These are phyloP conservation scores for Malassezia brasiliensis DNA, from an alignment of 1,284 basidiomycete genomes.

Conservation along the genomic window DNA sequence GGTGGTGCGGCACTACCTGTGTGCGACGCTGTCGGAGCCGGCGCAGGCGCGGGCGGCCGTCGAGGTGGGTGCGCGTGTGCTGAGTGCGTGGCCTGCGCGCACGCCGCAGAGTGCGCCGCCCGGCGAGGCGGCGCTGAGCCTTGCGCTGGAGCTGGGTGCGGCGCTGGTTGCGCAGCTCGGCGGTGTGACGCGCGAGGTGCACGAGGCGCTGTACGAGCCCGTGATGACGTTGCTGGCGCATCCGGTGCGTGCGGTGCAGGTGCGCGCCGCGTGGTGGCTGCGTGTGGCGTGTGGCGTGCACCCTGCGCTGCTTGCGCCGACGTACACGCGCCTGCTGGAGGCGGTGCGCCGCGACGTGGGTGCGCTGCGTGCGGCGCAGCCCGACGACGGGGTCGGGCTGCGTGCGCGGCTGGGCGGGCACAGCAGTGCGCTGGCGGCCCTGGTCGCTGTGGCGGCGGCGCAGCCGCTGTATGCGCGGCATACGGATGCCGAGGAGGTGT, in stretches of 20 bases:
- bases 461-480: constrained; percentile 89
- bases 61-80: constrained; percentile 67
- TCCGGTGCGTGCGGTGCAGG: constrained; percentile 73
- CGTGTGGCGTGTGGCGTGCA: constrained; percentile 81
- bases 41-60: constrained; percentile 85
- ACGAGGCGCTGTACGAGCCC: constrained; percentile 79
- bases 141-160: constrained; percentile 72
- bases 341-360: constrained; percentile 70
- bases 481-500: constrained; percentile 78
- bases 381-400: constrained; percentile 49
- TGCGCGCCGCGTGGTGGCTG: constrained; percentile 76
- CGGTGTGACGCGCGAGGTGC: constrained; percentile 76
- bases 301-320: constrained; percentile 69
- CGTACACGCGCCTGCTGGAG: constrained; percentile 64
- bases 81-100: constrained; percentile 83
- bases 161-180: constrained; percentile 79
- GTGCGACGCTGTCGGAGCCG: constrained; percentile 68
- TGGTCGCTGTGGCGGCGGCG: constrained; percentile 74
- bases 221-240: constrained; percentile 74
- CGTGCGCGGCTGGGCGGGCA: constrained; percentile 74
- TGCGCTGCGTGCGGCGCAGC: constrained; percentile 44
- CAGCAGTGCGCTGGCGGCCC: constrained; percentile 74
- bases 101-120: constrained; percentile 75
- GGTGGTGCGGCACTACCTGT: constrained; percentile 70
- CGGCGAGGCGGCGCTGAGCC: constrained; percentile 60